Evolutionary conservation across 1,139 yeast genomes (phyloP), one percentile per base, ranked within the genome.

Genomic region (Geotrichum reessii): DNA sequence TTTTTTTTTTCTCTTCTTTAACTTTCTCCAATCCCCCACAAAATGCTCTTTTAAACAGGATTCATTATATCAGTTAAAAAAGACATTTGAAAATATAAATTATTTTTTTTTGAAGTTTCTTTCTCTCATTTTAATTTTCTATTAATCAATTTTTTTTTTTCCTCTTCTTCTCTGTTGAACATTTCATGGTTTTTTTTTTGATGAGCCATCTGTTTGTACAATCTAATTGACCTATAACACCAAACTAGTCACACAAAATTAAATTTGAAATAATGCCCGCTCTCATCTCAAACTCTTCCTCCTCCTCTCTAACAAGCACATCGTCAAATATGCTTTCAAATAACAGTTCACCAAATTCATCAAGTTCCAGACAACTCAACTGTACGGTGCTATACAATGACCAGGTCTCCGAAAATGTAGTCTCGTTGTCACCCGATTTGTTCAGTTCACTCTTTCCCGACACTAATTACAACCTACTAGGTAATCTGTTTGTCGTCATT

Each of bases 211-310:
- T 37, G 21, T 17, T 19, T 12, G 44, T 9, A n/a, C n/a, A 37
- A 14, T 3, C 17, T n/a, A 19, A 37, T 37, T 37, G 19, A 37
- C 19, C n/a, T n/a, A 37, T n/a, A 37, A 9, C 19, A 37, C 44
- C 44, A 37, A 31, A 8, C 21, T 37, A n/a, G 7, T 14, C 44
- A 37, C 44, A 37, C 44, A 37, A 37, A 37, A 19, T 25, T 25
- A 37, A 37, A n/a, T 14, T 17, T 37, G 19, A 37, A 37, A 50
- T 12, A 31, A 56, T 56, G 58, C 58, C 58, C 6, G 58, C 58
- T 21, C 52, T 51, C 22, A 50, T 56, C 25, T 56, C 58, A 21
- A 47, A 50, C 24, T 44, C 52, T 14, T 14, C 54, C 11, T 8
- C 44, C n/a, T 37, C 42, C n/a, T 37, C 44, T 37, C 19, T 37